phyloP scores from a whole-genome alignment of 495 filamentous ascomycete genomes.

The Penicillium samsonianum region DNA sequence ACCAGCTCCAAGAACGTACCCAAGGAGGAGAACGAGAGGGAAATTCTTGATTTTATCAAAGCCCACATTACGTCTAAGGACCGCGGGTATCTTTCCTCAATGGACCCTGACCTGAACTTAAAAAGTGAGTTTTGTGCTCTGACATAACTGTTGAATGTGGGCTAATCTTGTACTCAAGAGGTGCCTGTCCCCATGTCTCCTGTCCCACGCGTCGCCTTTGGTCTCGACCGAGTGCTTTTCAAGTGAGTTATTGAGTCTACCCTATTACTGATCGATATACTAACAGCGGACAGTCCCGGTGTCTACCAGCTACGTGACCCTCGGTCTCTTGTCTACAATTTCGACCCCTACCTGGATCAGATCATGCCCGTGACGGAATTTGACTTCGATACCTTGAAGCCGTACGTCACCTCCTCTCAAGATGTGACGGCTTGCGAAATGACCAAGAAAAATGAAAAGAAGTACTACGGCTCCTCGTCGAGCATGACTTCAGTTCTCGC shows the following conservation, averaged over 20 bases:
- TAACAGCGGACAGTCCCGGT: conserved; percentile 58
- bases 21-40: too few relatives aligned
- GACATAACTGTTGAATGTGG: background rate
- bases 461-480: conserved; percentile 92
- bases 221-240: conserved; percentile 87
- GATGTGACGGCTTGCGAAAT: conserved; percentile 67
- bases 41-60: conserved; percentile 15
- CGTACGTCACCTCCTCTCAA: conserved; percentile 86
- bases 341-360: conserved; percentile 86
- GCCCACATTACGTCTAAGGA: conserved; percentile 14
- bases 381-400: conserved; percentile 80
- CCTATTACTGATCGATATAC: conserved; percentile 2
- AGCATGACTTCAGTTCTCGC: conserved; percentile 87
- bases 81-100: conserved; percentile 19
- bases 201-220: conserved; percentile 74
- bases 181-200: conserved; percentile 55
- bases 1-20: background rate
- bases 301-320: conserved; percentile 91
- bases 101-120: conserved; percentile 5
- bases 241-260: conserved; percentile 53
- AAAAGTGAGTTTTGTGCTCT: conserved; percentile 23
- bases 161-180: conserved; percentile 35
- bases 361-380: conserved; percentile 94
- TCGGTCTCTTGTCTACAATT: conserved; percentile 86
- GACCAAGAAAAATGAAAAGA: conserved; percentile 67